Evolutionary conservation across 495 filamentous ascomycete species (phyloP), one percentile per base, ranked within the genome.

Genomic region (Talaromyces wortmannii): DNA sequence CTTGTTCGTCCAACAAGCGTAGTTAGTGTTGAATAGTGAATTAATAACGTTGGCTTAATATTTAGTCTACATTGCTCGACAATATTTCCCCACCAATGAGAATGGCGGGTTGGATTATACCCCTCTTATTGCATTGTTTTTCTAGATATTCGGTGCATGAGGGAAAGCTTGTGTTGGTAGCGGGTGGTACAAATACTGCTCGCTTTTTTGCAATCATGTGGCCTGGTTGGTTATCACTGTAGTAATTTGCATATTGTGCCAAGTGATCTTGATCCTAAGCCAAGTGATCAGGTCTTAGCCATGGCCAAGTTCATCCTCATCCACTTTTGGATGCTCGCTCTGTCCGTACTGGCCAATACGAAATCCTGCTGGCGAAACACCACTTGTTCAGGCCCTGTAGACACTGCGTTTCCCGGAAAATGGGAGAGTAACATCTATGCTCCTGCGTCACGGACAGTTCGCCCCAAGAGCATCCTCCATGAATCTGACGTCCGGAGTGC

Each of bases 401-500:
- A 72, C 11, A 54, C 71, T 29, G 74, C 79, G n/a, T 87, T 86
- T 55, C 73, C 76, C 0, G 83, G 83, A 3, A 63, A 67, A 43
- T 86, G 84, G 83, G 79, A 86, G 33, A 65, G 70, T 4, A 80
- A 86, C 61, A 86, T 81, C 47, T 85, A 75, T 56, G 76, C 82
- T 7, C 82, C 83, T 15, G 45, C 72, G 4, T 77, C 81, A 5
- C 71, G 83, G 55, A 80, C 66, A 44, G 74, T 85, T 4, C 62
- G 67, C 32, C 82, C 83, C 3, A 69, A 64, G 29, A 66, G 67
- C 11, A 72, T 79, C 16, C 67, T 81, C 16, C 69, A 72, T 2
- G 57, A 75, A 0, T 56, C 63, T 29, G 70, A 65, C 30, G 65
- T 66, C 4, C 52, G 43, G 15, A 53, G 18, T 8, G 30, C 44